phyloP scores from a whole-genome alignment of 331 rosid species.

The Pyracantha coccinea region DNA sequence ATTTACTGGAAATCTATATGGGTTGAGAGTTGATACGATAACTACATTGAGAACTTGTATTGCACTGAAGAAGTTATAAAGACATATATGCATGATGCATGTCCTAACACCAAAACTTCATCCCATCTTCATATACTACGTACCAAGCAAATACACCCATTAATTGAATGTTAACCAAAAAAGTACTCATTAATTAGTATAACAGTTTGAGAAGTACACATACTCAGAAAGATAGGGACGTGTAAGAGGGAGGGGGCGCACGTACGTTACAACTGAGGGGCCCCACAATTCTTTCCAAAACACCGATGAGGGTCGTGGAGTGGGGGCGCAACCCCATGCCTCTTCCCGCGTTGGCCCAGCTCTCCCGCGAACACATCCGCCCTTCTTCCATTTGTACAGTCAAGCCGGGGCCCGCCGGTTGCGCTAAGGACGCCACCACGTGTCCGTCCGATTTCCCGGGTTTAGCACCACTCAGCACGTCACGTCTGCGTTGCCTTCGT shows the following conservation, averaged over 20 bases:
- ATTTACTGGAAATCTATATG: no score
- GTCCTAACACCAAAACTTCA: no score
- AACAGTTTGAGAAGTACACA: no score
- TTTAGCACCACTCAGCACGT: conserved; percentile 16
- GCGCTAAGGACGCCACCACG: conserved; percentile 30
- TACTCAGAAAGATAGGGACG: conserved; percentile 15
- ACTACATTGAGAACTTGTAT: no score
- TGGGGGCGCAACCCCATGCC: conserved; percentile 29
- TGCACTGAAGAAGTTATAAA: no score
- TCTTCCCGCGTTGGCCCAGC: conserved; percentile 47
- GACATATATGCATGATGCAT: no score
- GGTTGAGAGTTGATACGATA: no score
- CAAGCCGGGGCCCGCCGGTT: not conserved
- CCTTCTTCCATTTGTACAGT: not conserved
- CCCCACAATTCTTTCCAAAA: not conserved
- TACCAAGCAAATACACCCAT: no score
- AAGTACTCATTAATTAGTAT: no score
- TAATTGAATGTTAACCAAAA: no score
- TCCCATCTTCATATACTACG: no score
- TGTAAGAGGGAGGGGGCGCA: conserved; percentile 35
- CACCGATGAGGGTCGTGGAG: conserved; percentile 2
- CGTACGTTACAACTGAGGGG: conserved; percentile 35
- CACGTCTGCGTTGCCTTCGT: conserved; percentile 5
- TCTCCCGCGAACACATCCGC: not conserved
- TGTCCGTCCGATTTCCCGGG: conserved; percentile 12